A percentile compares a stretch with the other conserved stretches of the same genome.
phyloP scores from a whole-genome alignment of 2,329 filamentous ascomycete species.

The Zalaria obscura region DNA sequence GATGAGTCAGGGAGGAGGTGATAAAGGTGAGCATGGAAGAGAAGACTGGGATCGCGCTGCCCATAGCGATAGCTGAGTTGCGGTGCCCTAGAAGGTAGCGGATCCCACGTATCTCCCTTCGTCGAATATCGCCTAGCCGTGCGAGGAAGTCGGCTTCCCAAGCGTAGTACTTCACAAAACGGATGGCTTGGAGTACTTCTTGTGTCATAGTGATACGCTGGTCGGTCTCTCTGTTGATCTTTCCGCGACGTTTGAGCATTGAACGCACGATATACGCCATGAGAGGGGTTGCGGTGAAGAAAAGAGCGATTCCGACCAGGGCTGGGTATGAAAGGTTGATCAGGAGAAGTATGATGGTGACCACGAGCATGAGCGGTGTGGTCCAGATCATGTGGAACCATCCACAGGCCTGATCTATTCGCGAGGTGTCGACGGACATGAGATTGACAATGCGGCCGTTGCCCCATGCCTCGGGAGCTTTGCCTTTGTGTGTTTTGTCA shows the following conservation, averaged over 20 bases:
- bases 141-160: slow-evolving; percentile 79
- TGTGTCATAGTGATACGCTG: slow-evolving; percentile 76
- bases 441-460: slow-evolving; percentile 78
- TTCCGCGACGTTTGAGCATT: slow-evolving; percentile 56
- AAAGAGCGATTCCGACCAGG: slow-evolving; percentile 64
- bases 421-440: slow-evolving; percentile 85
- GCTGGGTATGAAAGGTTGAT: slow-evolving; percentile 78
- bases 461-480: slow-evolving; percentile 40
- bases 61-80: slow-evolving; percentile 64
- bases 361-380: slow-evolving; percentile 56
- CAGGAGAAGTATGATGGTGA: slow-evolving; percentile 62
- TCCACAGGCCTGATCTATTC: slow-evolving; percentile 68
- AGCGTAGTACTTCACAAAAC: slow-evolving; percentile 86
- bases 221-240: slow-evolving; percentile 84
- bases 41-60: slow-evolving; percentile 72
- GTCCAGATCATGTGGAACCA: slow-evolving; percentile 85
- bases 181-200: slow-evolving; percentile 75
- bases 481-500: too few species aligned
- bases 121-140: slow-evolving; percentile 55
- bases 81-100: slow-evolving; percentile 65
- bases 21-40: slow-evolving; percentile 87
- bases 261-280: slow-evolving; percentile 60
- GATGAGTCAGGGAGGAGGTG: slow-evolving; percentile 47
- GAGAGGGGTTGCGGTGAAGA: slow-evolving; percentile 59
- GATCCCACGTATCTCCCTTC: slow-evolving; percentile 59